Evolutionary conservation across 306 rosid genomes (phyloP).

Genomic region (Clitoria ternatea): DNA sequence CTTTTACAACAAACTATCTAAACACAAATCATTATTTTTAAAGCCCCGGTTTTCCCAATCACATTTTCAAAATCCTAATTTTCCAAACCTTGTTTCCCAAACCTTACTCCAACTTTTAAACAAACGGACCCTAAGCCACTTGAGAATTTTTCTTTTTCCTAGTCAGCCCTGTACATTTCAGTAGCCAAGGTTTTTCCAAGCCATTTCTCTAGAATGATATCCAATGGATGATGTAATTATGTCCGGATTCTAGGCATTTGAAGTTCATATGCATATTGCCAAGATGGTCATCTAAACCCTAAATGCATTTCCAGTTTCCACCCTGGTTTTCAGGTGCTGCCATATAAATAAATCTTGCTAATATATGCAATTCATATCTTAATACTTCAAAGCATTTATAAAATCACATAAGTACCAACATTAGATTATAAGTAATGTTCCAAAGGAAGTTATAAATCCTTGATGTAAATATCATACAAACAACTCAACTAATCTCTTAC

Average conservation of each 20-base stretch:
- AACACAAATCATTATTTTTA: no score
- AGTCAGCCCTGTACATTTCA: not conserved
- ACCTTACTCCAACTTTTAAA: no score
- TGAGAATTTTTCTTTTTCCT: not conserved
- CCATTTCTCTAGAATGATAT: not conserved
- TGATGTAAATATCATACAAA: not conserved
- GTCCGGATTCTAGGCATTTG: not conserved
- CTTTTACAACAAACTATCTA: no score
- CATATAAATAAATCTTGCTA: constrained; percentile 15
- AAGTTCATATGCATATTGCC: not conserved
- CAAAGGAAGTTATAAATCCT: not conserved
- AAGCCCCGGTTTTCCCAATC: no score
- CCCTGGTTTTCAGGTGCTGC: not conserved
- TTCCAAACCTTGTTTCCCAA: no score
- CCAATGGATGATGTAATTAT: not conserved
- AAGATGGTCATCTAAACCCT: not conserved
- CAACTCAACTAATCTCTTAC: not conserved
- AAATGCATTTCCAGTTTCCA: not conserved
- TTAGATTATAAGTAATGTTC: not conserved
- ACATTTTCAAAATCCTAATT: no score
- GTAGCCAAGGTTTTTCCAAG: not conserved
- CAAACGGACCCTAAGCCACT: no score
- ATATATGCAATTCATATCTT: not conserved
- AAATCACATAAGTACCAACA: not conserved
- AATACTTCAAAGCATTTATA: not conserved